phyloP scores from a whole-genome alignment of 2,329 filamentous ascomycete genomes.

The Aureobasidium melanogenum region DNA sequence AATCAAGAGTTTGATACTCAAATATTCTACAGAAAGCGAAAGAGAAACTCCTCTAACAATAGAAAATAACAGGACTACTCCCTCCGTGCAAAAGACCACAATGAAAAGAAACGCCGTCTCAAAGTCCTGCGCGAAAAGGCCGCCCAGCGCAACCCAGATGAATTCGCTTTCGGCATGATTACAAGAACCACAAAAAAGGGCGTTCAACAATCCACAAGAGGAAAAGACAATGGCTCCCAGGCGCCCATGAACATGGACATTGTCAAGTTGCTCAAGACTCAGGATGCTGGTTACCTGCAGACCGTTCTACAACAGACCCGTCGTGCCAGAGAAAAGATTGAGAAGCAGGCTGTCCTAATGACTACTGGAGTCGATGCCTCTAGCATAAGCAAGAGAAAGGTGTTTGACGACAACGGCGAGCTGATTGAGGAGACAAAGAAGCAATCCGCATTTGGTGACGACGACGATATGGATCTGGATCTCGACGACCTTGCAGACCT shows the following conservation, averaged over 20 bases:
- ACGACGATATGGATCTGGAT: conserved; percentile 20
- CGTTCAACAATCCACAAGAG: conserved; percentile 36
- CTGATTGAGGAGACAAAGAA: conserved; percentile 10
- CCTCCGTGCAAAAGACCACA: conserved; percentile 56
- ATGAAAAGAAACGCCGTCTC: conserved; percentile 51
- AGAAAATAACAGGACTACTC: conserved; percentile 46
- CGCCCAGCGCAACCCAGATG: conserved; percentile 54
- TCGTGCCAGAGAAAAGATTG: conserved; percentile 43
- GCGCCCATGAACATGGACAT: conserved; percentile 42
- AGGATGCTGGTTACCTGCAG: conserved; percentile 54
- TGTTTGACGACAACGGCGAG: conserved; percentile 30
- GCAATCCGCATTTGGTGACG: not conserved
- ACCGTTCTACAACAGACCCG: conserved; percentile 48
- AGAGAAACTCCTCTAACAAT: not conserved
- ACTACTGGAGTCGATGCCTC: conserved; percentile 34
- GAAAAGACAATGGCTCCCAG: conserved; percentile 29
- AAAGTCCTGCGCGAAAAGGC: conserved; percentile 52
- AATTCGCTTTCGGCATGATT: conserved; percentile 59
- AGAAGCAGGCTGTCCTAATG: conserved; percentile 25
- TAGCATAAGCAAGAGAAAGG: conserved; percentile 25
- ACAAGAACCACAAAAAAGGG: conserved; percentile 39
- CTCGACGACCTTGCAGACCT: conserved; percentile 13
- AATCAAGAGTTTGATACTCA: not conserved
- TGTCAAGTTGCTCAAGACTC: conserved; percentile 56
- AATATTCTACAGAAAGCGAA: not conserved